These are phyloP conservation scores for Acanthamoeba sp. DNA, from an alignment of 208 protist species.

Conservation along the genomic window DNA sequence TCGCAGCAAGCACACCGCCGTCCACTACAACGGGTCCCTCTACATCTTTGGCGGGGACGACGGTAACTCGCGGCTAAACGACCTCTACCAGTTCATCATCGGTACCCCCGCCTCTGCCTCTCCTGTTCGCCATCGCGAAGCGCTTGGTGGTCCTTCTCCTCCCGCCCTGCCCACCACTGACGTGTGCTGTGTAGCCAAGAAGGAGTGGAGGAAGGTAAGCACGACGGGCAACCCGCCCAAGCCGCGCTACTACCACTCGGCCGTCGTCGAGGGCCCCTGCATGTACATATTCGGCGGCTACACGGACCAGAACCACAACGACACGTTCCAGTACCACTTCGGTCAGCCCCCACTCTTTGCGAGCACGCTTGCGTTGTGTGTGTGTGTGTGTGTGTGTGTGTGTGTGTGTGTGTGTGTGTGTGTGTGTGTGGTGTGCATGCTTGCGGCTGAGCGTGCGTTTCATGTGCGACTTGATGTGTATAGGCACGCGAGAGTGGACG, in stretches of 20 bases:
- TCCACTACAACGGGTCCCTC: slow-evolving; percentile 1
- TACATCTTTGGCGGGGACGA: slow-evolving; percentile 76
- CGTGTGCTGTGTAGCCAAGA: background rate
- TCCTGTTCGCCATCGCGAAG: background rate
- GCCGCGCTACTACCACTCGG: slow-evolving; percentile 73
- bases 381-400: no score
- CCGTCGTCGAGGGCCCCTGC: slow-evolving; percentile 16
- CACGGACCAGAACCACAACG: slow-evolving; percentile 49
- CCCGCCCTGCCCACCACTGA: no score
- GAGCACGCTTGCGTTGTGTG: no score
- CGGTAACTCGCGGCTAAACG: slow-evolving; percentile 33
- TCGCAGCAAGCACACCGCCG: slow-evolving; percentile 16
- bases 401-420: background rate
- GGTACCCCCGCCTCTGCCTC: background rate
- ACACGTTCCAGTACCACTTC: slow-evolving; percentile 52
- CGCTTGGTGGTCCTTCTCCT: no score
- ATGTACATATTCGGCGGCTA: slow-evolving; percentile 81
- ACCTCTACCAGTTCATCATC: background rate
- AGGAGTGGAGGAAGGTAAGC: background rate
- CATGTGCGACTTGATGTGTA: background rate
- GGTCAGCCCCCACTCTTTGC: background rate
- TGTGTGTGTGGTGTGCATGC: background rate
- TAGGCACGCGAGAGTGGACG: slow-evolving; percentile 66
- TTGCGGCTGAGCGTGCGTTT: background rate
- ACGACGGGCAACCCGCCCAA: background rate